Percentiles rank a stretch among this genome's conserved stretches.
Evolutionary conservation across 2,329 filamentous ascomycete genomes (phyloP).

Genomic region (Alternaria sp.): DNA sequence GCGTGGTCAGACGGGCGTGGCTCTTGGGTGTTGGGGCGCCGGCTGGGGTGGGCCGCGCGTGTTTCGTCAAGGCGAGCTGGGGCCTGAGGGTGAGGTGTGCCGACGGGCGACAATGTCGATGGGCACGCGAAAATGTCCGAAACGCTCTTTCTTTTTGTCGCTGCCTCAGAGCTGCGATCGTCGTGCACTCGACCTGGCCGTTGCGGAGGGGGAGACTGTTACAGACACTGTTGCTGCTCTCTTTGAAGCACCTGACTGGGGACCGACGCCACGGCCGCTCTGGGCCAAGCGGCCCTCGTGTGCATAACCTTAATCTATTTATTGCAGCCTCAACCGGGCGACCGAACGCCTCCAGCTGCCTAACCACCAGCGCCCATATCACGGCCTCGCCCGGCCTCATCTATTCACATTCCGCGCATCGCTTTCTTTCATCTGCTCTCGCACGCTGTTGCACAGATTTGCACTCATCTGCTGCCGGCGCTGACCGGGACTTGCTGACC

Average conservation of each 20-base stretch:
- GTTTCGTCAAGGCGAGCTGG: slow-evolving; percentile 25
- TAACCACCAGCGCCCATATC: not conserved
- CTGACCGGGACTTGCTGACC: not conserved
- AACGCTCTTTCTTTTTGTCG: slow-evolving; percentile 4
- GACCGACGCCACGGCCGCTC: slow-evolving; percentile 8
- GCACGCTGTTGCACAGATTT: not conserved
- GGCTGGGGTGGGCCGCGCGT: slow-evolving; percentile 21
- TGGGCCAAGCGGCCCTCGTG: slow-evolving; percentile 15
- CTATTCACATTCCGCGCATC: not conserved
- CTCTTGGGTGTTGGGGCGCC: slow-evolving; percentile 15
- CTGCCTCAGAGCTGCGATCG: slow-evolving; percentile 1
- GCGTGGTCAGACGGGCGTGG: slow-evolving; percentile 15
- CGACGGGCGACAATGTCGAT: slow-evolving; percentile 10
- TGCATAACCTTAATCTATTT: slow-evolving; percentile 27
- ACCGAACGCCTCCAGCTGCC: slow-evolving; percentile 8
- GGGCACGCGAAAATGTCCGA: slow-evolving; percentile 12
- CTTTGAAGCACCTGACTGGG: slow-evolving; percentile 13
- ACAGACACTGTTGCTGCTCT: not conserved
- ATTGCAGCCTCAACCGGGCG: slow-evolving; percentile 15
- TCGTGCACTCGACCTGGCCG: slow-evolving; percentile 9
- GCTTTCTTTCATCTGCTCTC: not conserved
- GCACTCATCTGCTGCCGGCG: slow-evolving; percentile 5
- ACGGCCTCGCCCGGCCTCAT: not conserved
- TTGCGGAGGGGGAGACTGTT: not conserved
- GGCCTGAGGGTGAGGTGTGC: slow-evolving; percentile 23